Evolutionary conservation across 306 rosid genomes (phyloP).

Genomic region (Crotalaria pallida): DNA sequence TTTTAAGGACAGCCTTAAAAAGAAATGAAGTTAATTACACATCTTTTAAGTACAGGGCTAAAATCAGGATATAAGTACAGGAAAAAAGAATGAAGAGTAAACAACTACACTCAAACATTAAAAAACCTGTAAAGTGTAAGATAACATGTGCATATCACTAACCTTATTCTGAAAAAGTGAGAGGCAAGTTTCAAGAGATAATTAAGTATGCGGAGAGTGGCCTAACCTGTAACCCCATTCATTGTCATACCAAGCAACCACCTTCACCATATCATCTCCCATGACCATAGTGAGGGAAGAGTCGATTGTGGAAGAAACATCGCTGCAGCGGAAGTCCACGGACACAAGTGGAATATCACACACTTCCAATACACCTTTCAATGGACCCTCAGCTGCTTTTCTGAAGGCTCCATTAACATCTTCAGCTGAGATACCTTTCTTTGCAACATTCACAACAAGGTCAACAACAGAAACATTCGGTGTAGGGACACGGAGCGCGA

Average conservation of each 20-base stretch:
- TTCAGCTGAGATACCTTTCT: constrained; percentile 56
- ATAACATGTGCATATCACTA: too few relatives aligned
- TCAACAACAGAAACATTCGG: constrained; percentile 69
- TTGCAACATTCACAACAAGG: constrained; percentile 57
- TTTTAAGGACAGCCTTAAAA: background rate
- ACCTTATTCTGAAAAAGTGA: background rate
- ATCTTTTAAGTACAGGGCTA: too few relatives aligned
- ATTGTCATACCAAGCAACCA: constrained; percentile 77
- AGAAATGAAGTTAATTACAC: background rate
- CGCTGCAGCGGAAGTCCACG: constrained; percentile 59
- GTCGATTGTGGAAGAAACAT: constrained; percentile 64
- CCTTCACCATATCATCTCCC: constrained; percentile 84
- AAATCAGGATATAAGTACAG: too few relatives aligned
- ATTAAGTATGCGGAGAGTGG: background rate
- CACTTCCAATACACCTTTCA: constrained; percentile 58
- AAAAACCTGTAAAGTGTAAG: too few relatives aligned
- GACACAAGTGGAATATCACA: constrained; percentile 70
- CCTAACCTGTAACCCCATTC: constrained; percentile 82
- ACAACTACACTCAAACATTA: too few relatives aligned
- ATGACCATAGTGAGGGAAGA: constrained; percentile 68
- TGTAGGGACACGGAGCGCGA: constrained; percentile 67
- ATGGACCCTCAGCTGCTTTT: constrained; percentile 50
- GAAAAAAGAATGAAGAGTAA: background rate
- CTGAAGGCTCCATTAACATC: constrained; percentile 69
- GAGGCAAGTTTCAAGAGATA: too few relatives aligned